Percentiles rank a stretch among this genome's conserved stretches.
These are phyloP conservation scores for Colletotrichum tofieldiae DNA, from an alignment of 2,329 filamentous ascomycete genomes.

Conservation along the genomic window DNA sequence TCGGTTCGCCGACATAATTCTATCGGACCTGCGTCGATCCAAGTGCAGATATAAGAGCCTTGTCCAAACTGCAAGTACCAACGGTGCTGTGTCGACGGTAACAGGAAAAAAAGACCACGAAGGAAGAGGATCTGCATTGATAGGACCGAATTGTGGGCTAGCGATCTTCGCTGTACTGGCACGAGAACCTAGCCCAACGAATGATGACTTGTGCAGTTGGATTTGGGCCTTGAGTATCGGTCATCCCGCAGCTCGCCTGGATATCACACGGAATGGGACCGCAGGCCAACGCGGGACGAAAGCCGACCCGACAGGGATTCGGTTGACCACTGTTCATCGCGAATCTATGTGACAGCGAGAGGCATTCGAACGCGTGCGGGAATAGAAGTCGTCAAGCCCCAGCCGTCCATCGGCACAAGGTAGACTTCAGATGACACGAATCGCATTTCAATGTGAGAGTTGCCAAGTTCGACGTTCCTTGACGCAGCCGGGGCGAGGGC, in stretches of 20 bases:
- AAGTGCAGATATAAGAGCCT: background rate
- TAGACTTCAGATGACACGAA: constrained; percentile 24
- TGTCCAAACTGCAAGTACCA: background rate
- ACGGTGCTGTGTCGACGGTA: background rate
- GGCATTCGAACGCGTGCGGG: background rate
- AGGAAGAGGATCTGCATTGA: background rate
- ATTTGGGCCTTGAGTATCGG: constrained; percentile 27
- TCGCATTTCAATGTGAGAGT: constrained; percentile 13
- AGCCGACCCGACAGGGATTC: background rate
- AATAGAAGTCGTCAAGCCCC: background rate
- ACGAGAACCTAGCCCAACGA: constrained; percentile 9
- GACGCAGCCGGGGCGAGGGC: background rate
- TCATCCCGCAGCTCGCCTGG: constrained; percentile 12
- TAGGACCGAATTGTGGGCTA: constrained; percentile 19
- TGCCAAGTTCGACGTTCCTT: constrained; percentile 4
- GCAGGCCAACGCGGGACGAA: constrained; percentile 2
- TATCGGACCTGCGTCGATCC: too few species aligned
- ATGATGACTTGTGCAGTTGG: background rate
- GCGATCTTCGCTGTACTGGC: constrained; percentile 15
- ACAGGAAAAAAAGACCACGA: background rate
- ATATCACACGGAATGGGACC: background rate
- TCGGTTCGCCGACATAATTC: background rate
- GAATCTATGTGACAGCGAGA: background rate
- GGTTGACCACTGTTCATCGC: background rate
- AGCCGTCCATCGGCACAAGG: background rate